Conservation (phyloP, 345 rosid species). For the Sisymbrium irio region DNA sequence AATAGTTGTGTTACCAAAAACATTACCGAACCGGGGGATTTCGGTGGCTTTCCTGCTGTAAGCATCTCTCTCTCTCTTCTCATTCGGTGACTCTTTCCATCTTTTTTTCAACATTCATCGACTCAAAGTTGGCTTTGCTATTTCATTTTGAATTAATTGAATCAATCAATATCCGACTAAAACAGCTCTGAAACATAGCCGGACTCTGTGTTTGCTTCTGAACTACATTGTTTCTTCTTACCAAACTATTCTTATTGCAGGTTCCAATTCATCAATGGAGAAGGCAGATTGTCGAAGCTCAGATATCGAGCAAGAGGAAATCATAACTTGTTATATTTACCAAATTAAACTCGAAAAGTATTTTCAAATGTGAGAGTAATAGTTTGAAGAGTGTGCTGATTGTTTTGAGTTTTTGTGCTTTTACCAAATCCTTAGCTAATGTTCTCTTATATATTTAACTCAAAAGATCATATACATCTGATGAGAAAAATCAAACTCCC, state of each 20-base stretch:
- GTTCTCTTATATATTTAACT: neutral
- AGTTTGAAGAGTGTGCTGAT: neutral
- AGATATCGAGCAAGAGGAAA: slow-evolving; percentile 17
- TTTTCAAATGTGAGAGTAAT: neutral
- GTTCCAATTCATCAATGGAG: slow-evolving; percentile 70
- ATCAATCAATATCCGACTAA: neutral
- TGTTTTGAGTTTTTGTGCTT: neutral
- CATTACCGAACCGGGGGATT: slow-evolving; percentile 77
- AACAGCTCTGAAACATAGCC: neutral
- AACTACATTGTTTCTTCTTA: neutral
- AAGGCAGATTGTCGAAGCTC: slow-evolving; percentile 50
- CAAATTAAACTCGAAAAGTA: neutral
- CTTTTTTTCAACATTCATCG: neutral
- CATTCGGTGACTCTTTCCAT: neutral
- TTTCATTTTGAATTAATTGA: neutral
- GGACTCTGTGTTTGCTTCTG: slow-evolving; percentile 8
- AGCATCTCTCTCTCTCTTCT: slow-evolving; percentile 24
- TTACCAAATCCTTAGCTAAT: no score
- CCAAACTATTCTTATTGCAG: slow-evolving; percentile 34
- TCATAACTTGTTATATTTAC: neutral
- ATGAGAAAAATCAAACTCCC: slow-evolving; percentile 15
- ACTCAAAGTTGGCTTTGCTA: neutral
- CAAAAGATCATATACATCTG: neutral
- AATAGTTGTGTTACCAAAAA: slow-evolving; percentile 74
- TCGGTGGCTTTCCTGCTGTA: slow-evolving; percentile 91